Base-by-base conservation (phyloP, 2,329 filamentous ascomycete genomes). In the Fusarium sp. region DNA sequence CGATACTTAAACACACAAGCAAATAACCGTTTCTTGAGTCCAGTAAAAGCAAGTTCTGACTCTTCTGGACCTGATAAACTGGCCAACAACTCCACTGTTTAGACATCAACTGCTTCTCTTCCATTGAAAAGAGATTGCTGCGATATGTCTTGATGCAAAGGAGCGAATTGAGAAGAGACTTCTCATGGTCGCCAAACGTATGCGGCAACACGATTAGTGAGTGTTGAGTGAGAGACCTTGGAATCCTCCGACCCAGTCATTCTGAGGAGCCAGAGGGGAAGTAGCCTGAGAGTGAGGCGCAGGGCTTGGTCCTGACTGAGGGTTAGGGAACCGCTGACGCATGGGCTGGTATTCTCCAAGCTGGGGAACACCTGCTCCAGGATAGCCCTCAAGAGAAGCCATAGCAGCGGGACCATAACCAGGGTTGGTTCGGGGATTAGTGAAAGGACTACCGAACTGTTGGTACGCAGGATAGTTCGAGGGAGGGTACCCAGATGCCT, bases 191-290 rank as follows among this genome's bases (percentile, higher is more conserved):
- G 40, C 59, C 59, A 52, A 66, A 60, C 43, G 45, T 54, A 53
- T 59, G 43, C 62, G 56, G 40, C 30, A 34, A 50, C 40, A 59
- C 50, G 24, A 67, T 81, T 76, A 88, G 66, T 86, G 86, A 70
- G 88, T 87, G 76, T 92, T 92, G 68, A 94, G 85, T 4, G 92
- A 94, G 20, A 94, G 82, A 12, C 91, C 88, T 77, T 94, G 91
- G 77, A 93, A 93, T 8, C 85, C 81, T 56, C 83, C 82, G 27
- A 86, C 81, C 90, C 91, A 92, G 52, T 92, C 90, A 50, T 84
- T 82, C 74, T 85, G 84, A 30, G 79, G 78, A 53, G 79, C 77
- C 61, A 87, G 80, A 71, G 81, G 75, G 65, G 80, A 81, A 67
- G 81, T 67, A n/a, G 77, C 78, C 59, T 84, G 83, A 11, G 77